Percentiles rank a stretch among this genome's conserved stretches.
Evolutionary conservation across 176 grass and related monocot species (phyloP).

Genomic region (Phoenix roebelenii): DNA sequence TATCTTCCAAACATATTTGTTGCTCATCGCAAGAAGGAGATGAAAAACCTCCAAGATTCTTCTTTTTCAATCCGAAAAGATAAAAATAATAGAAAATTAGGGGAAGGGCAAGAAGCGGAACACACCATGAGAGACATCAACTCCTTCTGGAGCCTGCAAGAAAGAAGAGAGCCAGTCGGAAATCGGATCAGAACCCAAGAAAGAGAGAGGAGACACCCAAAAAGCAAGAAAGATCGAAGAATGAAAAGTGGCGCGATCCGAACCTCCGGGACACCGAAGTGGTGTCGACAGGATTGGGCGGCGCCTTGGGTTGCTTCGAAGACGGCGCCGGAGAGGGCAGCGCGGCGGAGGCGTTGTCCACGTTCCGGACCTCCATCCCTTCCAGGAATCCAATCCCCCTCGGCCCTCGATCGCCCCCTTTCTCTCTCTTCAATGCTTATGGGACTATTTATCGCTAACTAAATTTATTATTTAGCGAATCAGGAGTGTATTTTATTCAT

Average conservation of each 20-base stretch:
- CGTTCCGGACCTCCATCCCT: conserved; percentile 21
- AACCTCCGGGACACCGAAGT: conserved; percentile 22
- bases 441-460: too few relatives aligned
- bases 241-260: background rate
- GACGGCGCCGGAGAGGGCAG: conserved; percentile 1
- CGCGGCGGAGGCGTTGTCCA: conserved; percentile 6
- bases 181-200: background rate
- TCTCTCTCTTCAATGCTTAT: too few relatives aligned
- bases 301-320: conserved; percentile 18
- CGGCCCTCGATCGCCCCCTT: too few relatives aligned
- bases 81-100: too few relatives aligned
- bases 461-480: too few relatives aligned
- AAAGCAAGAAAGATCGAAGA: background rate
- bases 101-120: background rate
- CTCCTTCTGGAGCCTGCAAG: conserved; percentile 21
- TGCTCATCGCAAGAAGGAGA: too few relatives aligned
- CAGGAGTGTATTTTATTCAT: too few relatives aligned
- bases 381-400: too few relatives aligned
- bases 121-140: conserved; percentile 7
- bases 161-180: background rate
- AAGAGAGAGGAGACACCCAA: background rate
- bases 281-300: conserved; percentile 21
- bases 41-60: too few relatives aligned
- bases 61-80: too few relatives aligned
- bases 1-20: too few relatives aligned